Base-by-base conservation (phyloP, 1,139 yeast genomes). In the Geotrichum reessii region DNA sequence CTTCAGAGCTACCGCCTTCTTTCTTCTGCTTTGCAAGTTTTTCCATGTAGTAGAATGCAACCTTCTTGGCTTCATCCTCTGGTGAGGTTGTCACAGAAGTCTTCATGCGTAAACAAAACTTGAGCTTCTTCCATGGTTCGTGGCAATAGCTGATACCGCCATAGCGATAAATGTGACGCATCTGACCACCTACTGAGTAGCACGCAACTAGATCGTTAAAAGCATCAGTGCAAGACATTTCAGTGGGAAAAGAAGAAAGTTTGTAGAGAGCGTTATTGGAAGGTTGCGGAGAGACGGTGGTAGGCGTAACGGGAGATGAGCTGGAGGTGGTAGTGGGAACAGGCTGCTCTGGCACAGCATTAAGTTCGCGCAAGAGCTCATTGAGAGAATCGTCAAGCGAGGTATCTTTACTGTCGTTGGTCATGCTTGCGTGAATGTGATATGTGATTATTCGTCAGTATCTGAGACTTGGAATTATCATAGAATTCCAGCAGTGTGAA, bases 131-230 rank as follows among this genome's bases (percentile, higher is more conserved):
- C 62, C 89, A 77, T 67, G 88, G 88, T 58, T 79, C 80, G 49
- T 78, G 79, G 73, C 98, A 92, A 60, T 81, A 75, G 58, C 86
- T 83, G 67, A 89, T 80, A 51, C 84, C 81, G 2, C 97, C 97
- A 68, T 84, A 86, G 56, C 97, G 74, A 69, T 92, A 92, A 67
- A 87, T 86, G 71, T 86, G 81, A 63, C 93, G 81, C 33, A 87
- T 75, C 70, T 91, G 97, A 0, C 97, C 97, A 1, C 97, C 97
- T 2, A 91, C 69, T 0, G 97, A 87, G 74, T 88, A 90, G 71
- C 98, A 92, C 55, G 83, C 85, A 54, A 91, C 80, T 44, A 92
- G 76, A 67, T 89, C 96, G 71, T 92, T 96, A 71, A 92, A 85
- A 0, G 95, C 95, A 48, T 92, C 88, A 55, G 86, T 76, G 67